Evolutionary conservation across 176 grass and related monocot species (phyloP).

Genomic region (Melocanna baccifera): DNA sequence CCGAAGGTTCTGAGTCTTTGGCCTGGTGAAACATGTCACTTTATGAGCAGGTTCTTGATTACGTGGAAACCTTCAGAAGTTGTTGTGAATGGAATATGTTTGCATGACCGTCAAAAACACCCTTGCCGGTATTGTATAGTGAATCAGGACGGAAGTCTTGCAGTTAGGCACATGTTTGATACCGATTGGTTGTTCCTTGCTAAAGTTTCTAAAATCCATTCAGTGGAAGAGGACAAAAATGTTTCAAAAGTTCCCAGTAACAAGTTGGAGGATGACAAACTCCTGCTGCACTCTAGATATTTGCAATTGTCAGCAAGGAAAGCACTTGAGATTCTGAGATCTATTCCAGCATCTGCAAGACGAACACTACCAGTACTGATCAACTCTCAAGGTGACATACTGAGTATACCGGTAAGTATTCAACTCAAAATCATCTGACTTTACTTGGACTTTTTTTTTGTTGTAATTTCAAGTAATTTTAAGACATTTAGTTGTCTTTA

Average conservation of each 20-base stretch:
- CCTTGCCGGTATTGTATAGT: conserved; percentile 50
- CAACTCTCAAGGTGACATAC: conserved; percentile 48
- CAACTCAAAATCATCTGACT: neutral
- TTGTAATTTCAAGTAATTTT: conserved; percentile 18
- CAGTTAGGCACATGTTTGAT: conserved; percentile 75
- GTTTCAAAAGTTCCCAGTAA: conserved; percentile 8
- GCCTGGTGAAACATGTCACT: conserved; percentile 70
- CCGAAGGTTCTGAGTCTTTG: conserved; percentile 35
- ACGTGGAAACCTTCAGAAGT: conserved; percentile 47
- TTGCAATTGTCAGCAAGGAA: conserved; percentile 53
- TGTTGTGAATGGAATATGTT: conserved; percentile 34
- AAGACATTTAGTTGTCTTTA: neutral
- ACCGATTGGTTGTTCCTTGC: conserved; percentile 84
- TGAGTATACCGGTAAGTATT: conserved; percentile 76
- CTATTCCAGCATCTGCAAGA: conserved; percentile 78
- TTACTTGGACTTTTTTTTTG: neutral
- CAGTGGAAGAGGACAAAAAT: conserved; percentile 24
- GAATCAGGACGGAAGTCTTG: conserved; percentile 35
- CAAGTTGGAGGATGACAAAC: conserved; percentile 20
- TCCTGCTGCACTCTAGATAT: conserved; percentile 43
- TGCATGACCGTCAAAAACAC: conserved; percentile 33
- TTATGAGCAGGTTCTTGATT: conserved; percentile 79
- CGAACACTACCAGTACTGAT: conserved; percentile 70
- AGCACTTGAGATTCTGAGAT: conserved; percentile 65
- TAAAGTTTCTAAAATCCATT: conserved; percentile 41